Base-by-base conservation (phyloP, 2,329 filamentous ascomycete species). In the Gaeumannomyces tritici region DNA sequence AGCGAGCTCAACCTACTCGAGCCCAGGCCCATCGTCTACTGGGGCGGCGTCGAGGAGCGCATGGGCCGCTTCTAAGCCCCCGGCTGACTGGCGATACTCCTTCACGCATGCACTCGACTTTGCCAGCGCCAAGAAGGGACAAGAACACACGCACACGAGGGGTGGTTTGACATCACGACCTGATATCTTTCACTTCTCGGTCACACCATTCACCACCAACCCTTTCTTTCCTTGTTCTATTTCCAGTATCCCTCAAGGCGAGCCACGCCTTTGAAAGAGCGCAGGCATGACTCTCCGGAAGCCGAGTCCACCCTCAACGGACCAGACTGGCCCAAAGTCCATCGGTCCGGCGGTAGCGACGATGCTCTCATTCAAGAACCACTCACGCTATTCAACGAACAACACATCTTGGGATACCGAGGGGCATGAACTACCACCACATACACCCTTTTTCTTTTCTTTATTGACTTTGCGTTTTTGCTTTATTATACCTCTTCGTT, bases 11-110 rank as follows among this genome's bases (percentile, higher is more conserved):
- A 76, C 67, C 75, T 88, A 24, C 77, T 88, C 29, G 85, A 88
- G 73, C 85, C 85, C 2, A 75, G 85, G 56, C 85, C 85, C 13
- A 77, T 86, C 47, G 82, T 86, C 61, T 86, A 85, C 73, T 87
- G 84, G 80, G 83, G 81, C 66, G 83, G 85, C 54, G 72, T 87
- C 59, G 84, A 87, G 73, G 84, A 86, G 74, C 78, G 83, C 61
- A 84, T 86, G 70, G 75, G 76, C 56, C 74, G 73, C 26, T 73
- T 78, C 59, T 76, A 69, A 66, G 61, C n/a, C n/a, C n/a, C n/a
- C 57, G 18, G 24, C 55, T 55, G 6, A n/a, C 42, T 4, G 35
- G 13, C 11, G 42, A 47, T 47, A 47, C 42, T 47, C 35, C 35
- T 42, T 42, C 18, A n/a, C 29, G 11, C 29, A 31, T 7, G 11